Conservation (phyloP, 2,329 filamentous ascomycete species). For the Diaporthe ilicicola region DNA sequence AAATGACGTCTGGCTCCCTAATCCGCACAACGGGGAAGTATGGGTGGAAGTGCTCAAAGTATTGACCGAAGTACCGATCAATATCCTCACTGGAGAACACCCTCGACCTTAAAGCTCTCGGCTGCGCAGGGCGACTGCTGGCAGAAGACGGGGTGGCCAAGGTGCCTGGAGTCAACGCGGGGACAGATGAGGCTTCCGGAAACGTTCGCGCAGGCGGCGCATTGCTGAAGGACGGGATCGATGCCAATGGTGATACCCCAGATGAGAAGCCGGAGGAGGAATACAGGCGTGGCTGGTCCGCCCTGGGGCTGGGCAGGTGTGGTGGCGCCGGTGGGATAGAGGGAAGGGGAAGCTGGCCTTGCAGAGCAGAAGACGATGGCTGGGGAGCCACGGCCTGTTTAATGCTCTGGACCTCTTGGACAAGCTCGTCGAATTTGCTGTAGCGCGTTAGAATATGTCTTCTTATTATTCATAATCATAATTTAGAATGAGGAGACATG, state of each 20-base stretch:
- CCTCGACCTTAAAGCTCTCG: constrained; percentile 56
- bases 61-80: constrained; percentile 65
- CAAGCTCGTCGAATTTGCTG: constrained; percentile 64
- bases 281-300: constrained; percentile 25
- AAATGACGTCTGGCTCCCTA: constrained; percentile 60
- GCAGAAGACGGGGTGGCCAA: constrained; percentile 41
- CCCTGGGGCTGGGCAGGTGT: constrained; percentile 2
- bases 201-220: constrained; percentile 32
- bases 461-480: constrained; percentile 19
- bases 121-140: constrained; percentile 42
- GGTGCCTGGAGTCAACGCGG: constrained; percentile 39
- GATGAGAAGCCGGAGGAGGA: constrained; percentile 19
- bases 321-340: constrained; percentile 34
- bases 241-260: constrained; percentile 22
- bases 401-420: constrained; percentile 62
- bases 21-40: constrained; percentile 61
- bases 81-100: constrained; percentile 62
- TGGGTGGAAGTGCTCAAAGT: constrained; percentile 60
- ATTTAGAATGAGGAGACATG: background rate
- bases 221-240: constrained; percentile 36
- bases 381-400: constrained; percentile 56
- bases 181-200: constrained; percentile 22
- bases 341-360: constrained; percentile 31
- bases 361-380: constrained; percentile 14
- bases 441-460: background rate